A percentile compares a stretch with the other conserved stretches of the same genome.
These are phyloP conservation scores for Dioscorea dumetorum DNA, from an alignment of 106 monocot genomes.

Conservation along the genomic window DNA sequence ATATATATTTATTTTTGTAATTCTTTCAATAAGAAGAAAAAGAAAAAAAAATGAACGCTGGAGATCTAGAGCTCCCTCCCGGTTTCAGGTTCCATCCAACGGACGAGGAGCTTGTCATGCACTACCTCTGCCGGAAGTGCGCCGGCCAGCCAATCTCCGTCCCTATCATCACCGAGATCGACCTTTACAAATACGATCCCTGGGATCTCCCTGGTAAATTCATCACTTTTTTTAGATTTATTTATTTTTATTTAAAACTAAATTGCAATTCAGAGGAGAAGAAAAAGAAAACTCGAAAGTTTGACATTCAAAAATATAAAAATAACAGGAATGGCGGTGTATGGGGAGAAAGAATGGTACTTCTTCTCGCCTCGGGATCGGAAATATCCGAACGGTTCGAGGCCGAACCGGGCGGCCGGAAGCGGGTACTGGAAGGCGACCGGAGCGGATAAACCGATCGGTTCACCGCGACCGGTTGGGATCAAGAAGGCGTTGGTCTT, in stretches of 20 bases:
- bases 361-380: conserved; percentile 85
- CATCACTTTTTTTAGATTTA: no score
- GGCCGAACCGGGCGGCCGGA: conserved; percentile 83
- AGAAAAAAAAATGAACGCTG: conserved; percentile 27
- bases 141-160: conserved; percentile 38
- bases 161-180: conserved; percentile 78
- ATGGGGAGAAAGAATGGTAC: conserved; percentile 87
- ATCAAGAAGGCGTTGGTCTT: conserved; percentile 90
- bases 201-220: conserved; percentile 85
- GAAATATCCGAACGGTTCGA: conserved; percentile 87
- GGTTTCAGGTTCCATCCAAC: conserved; percentile 97
- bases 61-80: conserved; percentile 53
- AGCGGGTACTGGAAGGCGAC: conserved; percentile 92
- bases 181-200: conserved; percentile 71
- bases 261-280: no score
- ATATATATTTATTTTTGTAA: no score
- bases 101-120: conserved; percentile 75
- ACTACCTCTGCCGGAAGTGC: conserved; percentile 74
- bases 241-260: no score
- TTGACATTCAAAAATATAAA: not conserved
- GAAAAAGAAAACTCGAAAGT: no score
- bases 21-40: not conserved
- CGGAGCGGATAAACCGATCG: conserved; percentile 79
- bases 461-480: conserved; percentile 46
- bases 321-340: conserved; percentile 42